These are phyloP conservation scores for Tilletiopsis washingtonensis DNA, from an alignment of 1,284 basidiomycete species.

Conservation along the genomic window DNA sequence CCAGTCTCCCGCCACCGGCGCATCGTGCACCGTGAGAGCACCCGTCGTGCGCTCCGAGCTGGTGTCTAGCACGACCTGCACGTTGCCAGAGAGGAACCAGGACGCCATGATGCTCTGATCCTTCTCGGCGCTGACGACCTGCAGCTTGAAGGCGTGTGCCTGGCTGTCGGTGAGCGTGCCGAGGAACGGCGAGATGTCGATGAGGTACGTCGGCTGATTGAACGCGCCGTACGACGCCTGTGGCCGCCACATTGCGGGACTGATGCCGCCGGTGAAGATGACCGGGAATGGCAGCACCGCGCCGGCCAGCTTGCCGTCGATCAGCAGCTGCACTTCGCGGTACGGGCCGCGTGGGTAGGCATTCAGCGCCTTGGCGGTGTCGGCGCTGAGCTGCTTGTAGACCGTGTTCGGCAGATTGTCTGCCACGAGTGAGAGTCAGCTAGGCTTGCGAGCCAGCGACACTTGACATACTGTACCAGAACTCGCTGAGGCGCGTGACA, in stretches of 20 bases:
- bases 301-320: conserved; percentile 66
- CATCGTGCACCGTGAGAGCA: not conserved
- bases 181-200: conserved; percentile 71
- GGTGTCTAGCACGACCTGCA: conserved; percentile 52
- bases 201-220: conserved; percentile 67
- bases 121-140: conserved; percentile 63
- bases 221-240: conserved; percentile 69
- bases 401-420: conserved; percentile 61
- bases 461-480: conserved; percentile 67
- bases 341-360: conserved; percentile 53
- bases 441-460: no score
- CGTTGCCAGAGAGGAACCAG: conserved; percentile 65
- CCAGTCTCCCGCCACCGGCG: not conserved
- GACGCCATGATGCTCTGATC: conserved; percentile 60
- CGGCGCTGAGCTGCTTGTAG: conserved; percentile 53
- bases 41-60: conserved; percentile 18
- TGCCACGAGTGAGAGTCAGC: no score
- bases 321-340: conserved; percentile 67
- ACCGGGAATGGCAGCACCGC: conserved; percentile 68
- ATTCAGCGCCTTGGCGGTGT: conserved; percentile 55
- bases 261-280: conserved; percentile 72
- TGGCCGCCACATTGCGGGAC: conserved; percentile 67
- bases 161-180: conserved; percentile 62
- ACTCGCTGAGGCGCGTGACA: conserved; percentile 19
- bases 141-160: conserved; percentile 61